Percentiles rank a stretch among this genome's conserved stretches.
Conservation (phyloP, 2,329 filamentous ascomycete species). For the Nemania sp. region DNA sequence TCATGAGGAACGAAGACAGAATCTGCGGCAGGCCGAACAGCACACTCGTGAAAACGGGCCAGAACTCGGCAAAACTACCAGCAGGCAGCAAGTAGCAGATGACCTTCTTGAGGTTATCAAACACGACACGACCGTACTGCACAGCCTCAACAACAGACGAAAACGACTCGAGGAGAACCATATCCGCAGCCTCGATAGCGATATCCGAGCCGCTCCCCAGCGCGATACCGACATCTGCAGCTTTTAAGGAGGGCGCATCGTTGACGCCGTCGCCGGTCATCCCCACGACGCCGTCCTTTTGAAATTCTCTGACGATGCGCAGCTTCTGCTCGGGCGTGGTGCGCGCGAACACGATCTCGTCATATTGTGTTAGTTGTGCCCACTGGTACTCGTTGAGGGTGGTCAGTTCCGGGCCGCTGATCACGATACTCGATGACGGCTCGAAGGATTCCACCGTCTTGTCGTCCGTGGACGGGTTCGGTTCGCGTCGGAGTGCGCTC, state of each 20-base stretch:
- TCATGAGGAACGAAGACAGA: conserved; percentile 73
- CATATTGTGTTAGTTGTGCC: conserved; percentile 65
- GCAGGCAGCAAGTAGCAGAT: conserved; percentile 75
- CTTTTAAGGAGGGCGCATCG: conserved; percentile 78
- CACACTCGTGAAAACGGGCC: conserved; percentile 75
- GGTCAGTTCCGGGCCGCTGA: conserved; percentile 68
- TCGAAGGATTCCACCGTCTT: conserved; percentile 31
- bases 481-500: conserved; percentile 55
- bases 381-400: conserved; percentile 69
- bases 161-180: conserved; percentile 79
- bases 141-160: conserved; percentile 73
- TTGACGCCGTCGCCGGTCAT: conserved; percentile 91
- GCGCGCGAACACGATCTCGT: conserved; percentile 75
- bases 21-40: conserved; percentile 74
- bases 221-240: conserved; percentile 81
- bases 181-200: conserved; percentile 73
- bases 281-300: conserved; percentile 67
- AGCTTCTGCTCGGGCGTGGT: conserved; percentile 81
- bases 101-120: conserved; percentile 78
- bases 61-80: conserved; percentile 74
- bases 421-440: conserved; percentile 56
- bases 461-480: too few relatives aligned
- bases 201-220: conserved; percentile 82
- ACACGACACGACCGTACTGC: conserved; percentile 73
- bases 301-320: conserved; percentile 76